A percentile compares a stretch with the other conserved stretches of the same genome.
These are phyloP conservation scores for Glonium stellatum DNA, from an alignment of 495 filamentous ascomycete genomes.

Conservation along the genomic window DNA sequence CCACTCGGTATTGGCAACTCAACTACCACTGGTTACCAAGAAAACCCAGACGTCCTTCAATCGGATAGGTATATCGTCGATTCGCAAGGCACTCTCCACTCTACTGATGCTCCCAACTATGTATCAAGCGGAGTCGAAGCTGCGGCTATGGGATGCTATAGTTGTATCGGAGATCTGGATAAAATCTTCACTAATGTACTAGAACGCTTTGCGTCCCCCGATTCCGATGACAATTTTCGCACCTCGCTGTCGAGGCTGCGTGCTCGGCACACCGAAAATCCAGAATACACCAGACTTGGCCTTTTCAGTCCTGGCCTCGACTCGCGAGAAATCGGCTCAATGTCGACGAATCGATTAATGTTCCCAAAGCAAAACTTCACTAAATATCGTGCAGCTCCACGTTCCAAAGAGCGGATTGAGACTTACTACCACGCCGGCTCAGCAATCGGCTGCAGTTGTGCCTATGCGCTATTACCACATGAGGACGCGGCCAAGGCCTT, in stretches of 20 bases:
- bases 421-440: not conserved
- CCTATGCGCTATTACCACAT: not conserved
- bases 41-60: not conserved
- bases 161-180: not conserved
- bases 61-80: not conserved
- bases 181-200: not conserved
- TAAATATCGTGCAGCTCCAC: not conserved
- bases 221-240: too few relatives aligned
- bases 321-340: not conserved
- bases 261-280: not conserved
- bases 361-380: not conserved
- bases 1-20: not conserved
- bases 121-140: not conserved
- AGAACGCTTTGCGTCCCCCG: not conserved
- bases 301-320: not conserved
- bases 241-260: too few relatives aligned
- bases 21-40: not conserved
- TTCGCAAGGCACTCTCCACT: not conserved
- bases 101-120: not conserved
- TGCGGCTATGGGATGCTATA: not conserved
- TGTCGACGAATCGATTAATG: not conserved
- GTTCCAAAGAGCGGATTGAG: not conserved
- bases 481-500: not conserved
- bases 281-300: not conserved
- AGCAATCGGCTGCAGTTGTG: slow-evolving; percentile 1